phyloP scores from a whole-genome alignment of 2,329 filamentous ascomycete genomes.

The Trichoderma sp. region DNA sequence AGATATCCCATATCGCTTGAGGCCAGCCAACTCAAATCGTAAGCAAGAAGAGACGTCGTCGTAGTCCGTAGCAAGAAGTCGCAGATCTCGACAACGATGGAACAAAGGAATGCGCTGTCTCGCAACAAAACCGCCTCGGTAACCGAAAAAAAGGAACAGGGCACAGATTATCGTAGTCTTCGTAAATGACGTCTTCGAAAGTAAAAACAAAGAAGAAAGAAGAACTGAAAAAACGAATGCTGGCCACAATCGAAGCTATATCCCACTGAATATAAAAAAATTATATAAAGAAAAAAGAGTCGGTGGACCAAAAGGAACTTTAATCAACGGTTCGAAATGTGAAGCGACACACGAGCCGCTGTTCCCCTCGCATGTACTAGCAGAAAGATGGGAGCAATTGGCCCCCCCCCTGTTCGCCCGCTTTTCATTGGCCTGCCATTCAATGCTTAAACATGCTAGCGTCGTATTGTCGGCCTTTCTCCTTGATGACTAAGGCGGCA shows the following conservation, averaged over 20 bases:
- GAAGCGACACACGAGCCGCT: not conserved
- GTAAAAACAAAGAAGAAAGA: not conserved
- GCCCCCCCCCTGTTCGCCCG: not conserved
- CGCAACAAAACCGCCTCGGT: not conserved
- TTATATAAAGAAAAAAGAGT: not conserved
- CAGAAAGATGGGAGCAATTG: not conserved
- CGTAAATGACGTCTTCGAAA: not conserved
- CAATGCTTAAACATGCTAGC: constrained; percentile 16
- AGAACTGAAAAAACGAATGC: not conserved
- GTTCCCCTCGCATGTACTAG: not conserved
- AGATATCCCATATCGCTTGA: constrained; percentile 29
- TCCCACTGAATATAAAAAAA: not conserved
- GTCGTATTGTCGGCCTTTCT: constrained; percentile 5
- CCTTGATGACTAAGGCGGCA: constrained; percentile 10
- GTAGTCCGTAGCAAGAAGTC: not conserved
- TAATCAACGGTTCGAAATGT: not conserved
- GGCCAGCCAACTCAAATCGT: not conserved
- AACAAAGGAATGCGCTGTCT: constrained; percentile 2
- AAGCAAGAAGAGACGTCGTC: not conserved
- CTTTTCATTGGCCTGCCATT: constrained; percentile 6
- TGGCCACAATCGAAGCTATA: not conserved
- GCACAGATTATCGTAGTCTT: not conserved
- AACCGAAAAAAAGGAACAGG: not conserved
- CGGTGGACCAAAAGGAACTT: constrained; percentile 13
- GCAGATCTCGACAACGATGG: not conserved